A percentile compares a stretch with the other conserved stretches of the same genome.
phyloP scores from a whole-genome alignment of 495 filamentous ascomycete genomes.

The Neurospora sp. region DNA sequence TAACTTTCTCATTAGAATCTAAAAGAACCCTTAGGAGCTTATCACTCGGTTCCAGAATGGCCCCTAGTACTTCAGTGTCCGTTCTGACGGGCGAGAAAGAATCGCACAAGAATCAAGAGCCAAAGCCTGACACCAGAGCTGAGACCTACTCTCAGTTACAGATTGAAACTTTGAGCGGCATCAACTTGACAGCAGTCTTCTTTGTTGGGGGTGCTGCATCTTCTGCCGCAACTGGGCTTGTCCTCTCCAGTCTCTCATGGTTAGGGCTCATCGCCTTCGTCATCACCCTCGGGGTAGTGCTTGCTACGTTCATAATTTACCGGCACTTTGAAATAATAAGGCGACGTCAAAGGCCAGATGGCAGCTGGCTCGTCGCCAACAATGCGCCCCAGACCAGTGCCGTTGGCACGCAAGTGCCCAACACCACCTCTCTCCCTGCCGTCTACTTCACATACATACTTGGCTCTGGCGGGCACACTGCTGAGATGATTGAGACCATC shows the following conservation, averaged over 20 bases:
- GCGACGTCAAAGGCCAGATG: not conserved
- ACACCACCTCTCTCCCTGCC: slow-evolving; percentile 23
- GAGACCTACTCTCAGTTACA: not conserved
- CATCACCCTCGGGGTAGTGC: not conserved
- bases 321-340: not conserved
- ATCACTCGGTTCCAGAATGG: not conserved
- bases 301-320: not conserved
- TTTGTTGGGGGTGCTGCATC: slow-evolving; percentile 4
- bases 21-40: not conserved
- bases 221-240: not conserved
- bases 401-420: slow-evolving; percentile 1
- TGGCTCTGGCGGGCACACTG: slow-evolving; percentile 87
- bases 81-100: not conserved
- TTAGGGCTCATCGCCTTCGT: slow-evolving; percentile 10
- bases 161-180: slow-evolving; percentile 4
- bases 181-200: slow-evolving; percentile 7
- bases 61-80: not conserved
- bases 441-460: slow-evolving; percentile 74
- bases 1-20: not conserved
- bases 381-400: not conserved
- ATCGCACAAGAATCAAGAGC: not conserved
- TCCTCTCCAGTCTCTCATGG: slow-evolving; percentile 11
- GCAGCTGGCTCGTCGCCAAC: not conserved
- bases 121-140: not conserved
- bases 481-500: slow-evolving; percentile 84